phyloP scores from a whole-genome alignment of 805 yeast species.

The Wickerhamiella kazuoi region DNA sequence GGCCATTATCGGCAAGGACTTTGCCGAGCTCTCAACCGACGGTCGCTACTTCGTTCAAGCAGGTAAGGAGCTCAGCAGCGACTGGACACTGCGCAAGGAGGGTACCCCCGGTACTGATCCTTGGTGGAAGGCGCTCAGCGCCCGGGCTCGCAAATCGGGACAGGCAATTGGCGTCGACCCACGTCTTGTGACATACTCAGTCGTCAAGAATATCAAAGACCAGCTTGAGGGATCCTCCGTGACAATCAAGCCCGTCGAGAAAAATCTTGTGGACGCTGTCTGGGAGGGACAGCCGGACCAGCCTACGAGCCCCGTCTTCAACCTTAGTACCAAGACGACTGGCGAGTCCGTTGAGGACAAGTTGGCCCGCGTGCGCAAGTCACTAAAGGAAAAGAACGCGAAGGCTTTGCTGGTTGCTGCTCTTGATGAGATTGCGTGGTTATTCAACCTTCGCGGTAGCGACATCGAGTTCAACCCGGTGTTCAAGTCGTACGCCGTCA shows the following conservation, averaged over 20 bases:
- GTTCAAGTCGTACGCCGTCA: constrained; percentile 51
- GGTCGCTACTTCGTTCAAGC: constrained; percentile 94
- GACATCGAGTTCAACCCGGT: constrained; percentile 81
- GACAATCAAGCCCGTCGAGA: constrained; percentile 33
- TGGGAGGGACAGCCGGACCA: constrained; percentile 64
- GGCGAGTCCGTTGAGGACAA: constrained; percentile 53
- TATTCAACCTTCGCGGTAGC: constrained; percentile 64
- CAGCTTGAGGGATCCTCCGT: constrained; percentile 23
- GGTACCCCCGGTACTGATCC: constrained; percentile 52
- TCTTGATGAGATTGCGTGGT: constrained; percentile 83
- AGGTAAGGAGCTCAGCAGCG: constrained; percentile 53
- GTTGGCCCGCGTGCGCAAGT: constrained; percentile 26
- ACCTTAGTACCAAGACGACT: constrained; percentile 35
- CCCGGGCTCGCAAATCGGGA: constrained; percentile 31
- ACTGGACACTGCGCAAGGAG: constrained; percentile 69
- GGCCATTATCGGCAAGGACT: constrained; percentile 56
- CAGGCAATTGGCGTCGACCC: constrained; percentile 72
- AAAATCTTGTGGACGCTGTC: constrained; percentile 55
- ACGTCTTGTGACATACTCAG: constrained; percentile 37
- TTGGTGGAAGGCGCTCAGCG: constrained; percentile 68
- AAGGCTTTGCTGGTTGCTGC: constrained; percentile 44
- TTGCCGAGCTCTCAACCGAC: constrained; percentile 77
- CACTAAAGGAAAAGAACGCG: constrained; percentile 15
- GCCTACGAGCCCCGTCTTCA: constrained; percentile 31
- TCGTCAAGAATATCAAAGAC: constrained; percentile 17